A percentile compares a stretch with the other conserved stretches of the same genome.
These are phyloP conservation scores for Fagus crenata DNA, from an alignment of 306 rosid genomes.

Conservation along the genomic window DNA sequence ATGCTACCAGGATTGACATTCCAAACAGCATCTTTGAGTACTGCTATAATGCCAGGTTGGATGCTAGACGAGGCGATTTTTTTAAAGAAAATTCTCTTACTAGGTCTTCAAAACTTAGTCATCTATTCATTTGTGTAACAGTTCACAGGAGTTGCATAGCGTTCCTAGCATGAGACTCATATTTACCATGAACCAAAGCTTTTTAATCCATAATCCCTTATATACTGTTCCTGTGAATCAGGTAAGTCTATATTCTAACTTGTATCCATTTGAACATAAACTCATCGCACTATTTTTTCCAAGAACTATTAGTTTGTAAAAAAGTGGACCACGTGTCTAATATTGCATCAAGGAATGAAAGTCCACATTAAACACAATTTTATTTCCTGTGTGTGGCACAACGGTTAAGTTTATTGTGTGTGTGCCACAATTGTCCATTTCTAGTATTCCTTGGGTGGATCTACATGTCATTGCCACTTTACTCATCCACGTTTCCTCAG, in stretches of 20 bases:
- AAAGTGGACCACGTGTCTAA: not conserved
- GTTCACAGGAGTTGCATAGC: conserved; percentile 38
- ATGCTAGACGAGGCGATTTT: conserved; percentile 4
- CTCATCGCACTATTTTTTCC: not conserved
- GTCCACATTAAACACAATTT: not conserved
- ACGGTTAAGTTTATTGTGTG: no score
- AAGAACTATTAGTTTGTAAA: not conserved
- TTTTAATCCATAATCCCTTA: conserved; percentile 49
- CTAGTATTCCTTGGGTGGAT: not conserved
- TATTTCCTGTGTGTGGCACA: not conserved
- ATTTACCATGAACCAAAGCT: conserved; percentile 47
- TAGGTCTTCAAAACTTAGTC: conserved; percentile 24
- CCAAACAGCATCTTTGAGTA: conserved; percentile 40
- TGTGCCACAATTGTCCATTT: not conserved
- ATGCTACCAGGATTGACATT: conserved; percentile 39
- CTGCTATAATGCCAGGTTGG: conserved; percentile 59
- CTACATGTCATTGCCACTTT: not conserved
- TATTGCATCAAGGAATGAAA: not conserved
- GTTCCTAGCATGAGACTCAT: conserved; percentile 42
- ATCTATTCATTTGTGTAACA: conserved; percentile 31
- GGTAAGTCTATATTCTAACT: conserved; percentile 29
- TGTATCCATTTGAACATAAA: not conserved
- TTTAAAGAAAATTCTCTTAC: conserved; percentile 2
- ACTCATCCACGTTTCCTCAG: not conserved
- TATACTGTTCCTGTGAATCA: conserved; percentile 11